These are phyloP conservation scores for Chamaecrista fasciculata DNA, from an alignment of 306 rosid species.

Conservation along the genomic window DNA sequence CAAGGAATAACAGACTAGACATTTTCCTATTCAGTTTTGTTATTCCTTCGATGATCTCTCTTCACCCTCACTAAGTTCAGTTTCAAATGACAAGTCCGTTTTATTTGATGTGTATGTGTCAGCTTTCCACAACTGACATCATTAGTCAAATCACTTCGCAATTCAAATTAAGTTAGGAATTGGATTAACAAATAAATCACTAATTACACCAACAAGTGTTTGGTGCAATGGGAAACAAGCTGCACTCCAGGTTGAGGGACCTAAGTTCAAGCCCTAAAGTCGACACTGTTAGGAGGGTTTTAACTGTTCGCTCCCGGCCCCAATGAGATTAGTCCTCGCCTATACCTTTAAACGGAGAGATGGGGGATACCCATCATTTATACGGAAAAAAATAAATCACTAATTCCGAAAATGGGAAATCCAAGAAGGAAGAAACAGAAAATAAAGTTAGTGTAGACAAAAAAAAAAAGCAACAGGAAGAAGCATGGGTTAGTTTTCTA, in stretches of 20 bases:
- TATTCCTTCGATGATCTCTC: background rate
- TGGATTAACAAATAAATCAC: background rate
- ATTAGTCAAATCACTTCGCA: background rate
- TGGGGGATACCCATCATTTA: too few species aligned
- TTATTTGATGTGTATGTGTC: background rate
- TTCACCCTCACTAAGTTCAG: background rate
- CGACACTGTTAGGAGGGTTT: too few species aligned
- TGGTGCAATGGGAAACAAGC: too few species aligned
- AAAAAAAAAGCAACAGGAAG: constrained; percentile 10
- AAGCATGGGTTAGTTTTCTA: background rate
- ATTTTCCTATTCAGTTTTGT: background rate
- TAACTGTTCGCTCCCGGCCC: too few species aligned
- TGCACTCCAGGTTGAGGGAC: too few species aligned
- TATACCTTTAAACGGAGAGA: too few species aligned
- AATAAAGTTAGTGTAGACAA: background rate
- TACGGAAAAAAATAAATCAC: too few species aligned
- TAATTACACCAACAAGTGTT: too few species aligned
- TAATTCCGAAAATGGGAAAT: background rate
- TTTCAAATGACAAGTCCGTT: background rate
- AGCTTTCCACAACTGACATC: background rate
- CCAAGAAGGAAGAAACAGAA: background rate
- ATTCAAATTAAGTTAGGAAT: background rate
- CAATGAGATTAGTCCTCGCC: too few species aligned
- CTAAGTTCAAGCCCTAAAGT: too few species aligned
- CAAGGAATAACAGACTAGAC: background rate